phyloP scores from a whole-genome alignment of 306 rosid genomes.

The Nissolia schottii region DNA sequence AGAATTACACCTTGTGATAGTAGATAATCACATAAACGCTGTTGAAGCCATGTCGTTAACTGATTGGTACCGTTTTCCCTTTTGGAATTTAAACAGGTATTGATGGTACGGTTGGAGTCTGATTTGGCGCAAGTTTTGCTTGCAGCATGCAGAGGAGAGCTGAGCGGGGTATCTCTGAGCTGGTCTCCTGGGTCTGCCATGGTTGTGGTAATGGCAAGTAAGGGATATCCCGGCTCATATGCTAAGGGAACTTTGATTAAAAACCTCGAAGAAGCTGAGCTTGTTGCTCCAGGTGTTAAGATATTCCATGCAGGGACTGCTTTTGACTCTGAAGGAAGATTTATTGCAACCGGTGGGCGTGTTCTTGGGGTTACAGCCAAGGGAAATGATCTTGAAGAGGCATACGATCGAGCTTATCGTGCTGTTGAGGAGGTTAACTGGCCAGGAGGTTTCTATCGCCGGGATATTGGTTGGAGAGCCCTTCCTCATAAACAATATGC shows the following conservation, averaged over 20 bases:
- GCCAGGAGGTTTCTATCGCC: slow-evolving; percentile 86
- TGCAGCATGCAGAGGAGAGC: slow-evolving; percentile 89
- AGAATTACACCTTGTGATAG: not conserved
- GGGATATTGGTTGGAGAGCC: slow-evolving; percentile 97
- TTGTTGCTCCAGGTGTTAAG: slow-evolving; percentile 62
- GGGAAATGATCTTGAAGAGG: slow-evolving; percentile 82
- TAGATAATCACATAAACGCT: not conserved
- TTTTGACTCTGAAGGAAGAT: slow-evolving; percentile 59
- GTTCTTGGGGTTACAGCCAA: slow-evolving; percentile 92
- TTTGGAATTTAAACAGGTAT: slow-evolving; percentile 51
- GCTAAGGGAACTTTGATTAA: slow-evolving; percentile 78
- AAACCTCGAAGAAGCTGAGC: slow-evolving; percentile 79
- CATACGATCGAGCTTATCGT: slow-evolving; percentile 62
- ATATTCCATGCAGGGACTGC: slow-evolving; percentile 96
- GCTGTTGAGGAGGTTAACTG: slow-evolving; percentile 69
- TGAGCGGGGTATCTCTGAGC: slow-evolving; percentile 62
- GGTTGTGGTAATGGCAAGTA: slow-evolving; percentile 99
- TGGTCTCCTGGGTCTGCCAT: slow-evolving; percentile 94
- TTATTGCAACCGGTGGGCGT: slow-evolving; percentile 83
- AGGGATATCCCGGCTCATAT: slow-evolving; percentile 84
- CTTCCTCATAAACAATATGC: slow-evolving; percentile 52
- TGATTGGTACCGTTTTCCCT: not conserved
- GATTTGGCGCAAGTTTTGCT: slow-evolving; percentile 87
- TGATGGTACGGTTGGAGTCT: slow-evolving; percentile 90
- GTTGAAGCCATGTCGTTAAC: slow-evolving; percentile 8